Evolutionary conservation across 352 stramenopile species (phyloP).

Genomic region (Thalassiosira mediterranea): DNA sequence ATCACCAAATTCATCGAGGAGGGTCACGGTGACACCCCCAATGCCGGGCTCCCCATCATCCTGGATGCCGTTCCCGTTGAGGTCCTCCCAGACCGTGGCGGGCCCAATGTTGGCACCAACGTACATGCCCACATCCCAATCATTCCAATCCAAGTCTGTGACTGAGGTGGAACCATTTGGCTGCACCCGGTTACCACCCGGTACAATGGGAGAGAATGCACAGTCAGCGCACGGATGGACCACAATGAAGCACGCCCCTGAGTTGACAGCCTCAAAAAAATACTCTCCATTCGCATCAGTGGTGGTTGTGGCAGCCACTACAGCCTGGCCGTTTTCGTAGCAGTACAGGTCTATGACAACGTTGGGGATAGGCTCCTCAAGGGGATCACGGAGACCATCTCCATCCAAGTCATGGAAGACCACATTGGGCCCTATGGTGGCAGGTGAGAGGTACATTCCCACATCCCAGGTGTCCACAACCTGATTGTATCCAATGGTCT

Average conservation of each 20-base stretch:
- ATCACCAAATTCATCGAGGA: background rate
- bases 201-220: background rate
- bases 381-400: conserved; percentile 30
- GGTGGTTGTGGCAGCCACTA: background rate
- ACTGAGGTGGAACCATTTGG: conserved; percentile 18
- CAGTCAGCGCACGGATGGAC: background rate
- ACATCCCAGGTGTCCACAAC: conserved; percentile 32
- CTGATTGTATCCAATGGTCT: conserved; percentile 15
- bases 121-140: conserved; percentile 25
- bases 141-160: background rate
- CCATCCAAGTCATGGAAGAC: conserved; percentile 35
- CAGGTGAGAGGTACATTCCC: conserved; percentile 28
- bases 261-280: conserved; percentile 4
- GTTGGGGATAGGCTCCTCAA: conserved; percentile 14
- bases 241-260: conserved; percentile 1
- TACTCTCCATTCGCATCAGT: conserved; percentile 4
- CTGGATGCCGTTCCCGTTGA: conserved; percentile 5
- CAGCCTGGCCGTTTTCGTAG: background rate
- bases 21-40: background rate
- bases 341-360: conserved; percentile 20
- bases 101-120: conserved; percentile 10
- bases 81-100: conserved; percentile 2
- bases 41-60: conserved; percentile 4
- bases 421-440: conserved; percentile 28
- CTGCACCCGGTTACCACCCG: background rate